Percentiles rank a stretch among this genome's conserved stretches.
Conservation (phyloP, 1,284 basidiomycete species). For the Heterobasidion parviporum region DNA sequence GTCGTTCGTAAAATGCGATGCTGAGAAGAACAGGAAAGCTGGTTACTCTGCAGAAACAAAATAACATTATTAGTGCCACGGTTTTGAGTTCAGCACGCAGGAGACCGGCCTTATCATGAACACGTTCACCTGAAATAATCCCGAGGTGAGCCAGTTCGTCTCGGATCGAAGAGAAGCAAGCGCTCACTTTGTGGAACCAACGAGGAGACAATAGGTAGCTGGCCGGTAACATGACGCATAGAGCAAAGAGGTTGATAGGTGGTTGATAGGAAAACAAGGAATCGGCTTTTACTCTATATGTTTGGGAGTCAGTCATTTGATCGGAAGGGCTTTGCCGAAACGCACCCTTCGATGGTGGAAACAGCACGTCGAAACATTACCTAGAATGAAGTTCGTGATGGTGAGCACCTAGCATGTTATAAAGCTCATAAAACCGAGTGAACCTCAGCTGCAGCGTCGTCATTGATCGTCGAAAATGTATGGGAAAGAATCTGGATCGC, state of each 20-base stretch:
- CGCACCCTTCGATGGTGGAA: slow-evolving; percentile 80
- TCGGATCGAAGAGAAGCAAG: not conserved
- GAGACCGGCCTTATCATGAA: slow-evolving; percentile 58
- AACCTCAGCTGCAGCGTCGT: slow-evolving; percentile 88
- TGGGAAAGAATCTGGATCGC: slow-evolving; percentile 76
- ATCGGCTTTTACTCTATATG: slow-evolving; percentile 71
- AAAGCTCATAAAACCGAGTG: slow-evolving; percentile 5
- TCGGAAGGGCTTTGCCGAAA: not conserved
- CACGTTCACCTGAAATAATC: slow-evolving; percentile 64
- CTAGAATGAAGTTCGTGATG: slow-evolving; percentile 26
- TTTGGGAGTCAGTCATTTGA: slow-evolving; percentile 16
- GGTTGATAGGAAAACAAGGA: slow-evolving; percentile 91
- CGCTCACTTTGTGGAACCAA: slow-evolving; percentile 77
- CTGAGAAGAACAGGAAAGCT: slow-evolving; percentile 80
- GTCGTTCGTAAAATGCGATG: slow-evolving; percentile 81
- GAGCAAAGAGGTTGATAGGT: slow-evolving; percentile 78
- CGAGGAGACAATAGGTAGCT: slow-evolving; percentile 70
- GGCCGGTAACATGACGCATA: slow-evolving; percentile 76
- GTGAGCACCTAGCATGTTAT: not conserved
- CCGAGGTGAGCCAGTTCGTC: not conserved
- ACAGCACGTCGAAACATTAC: slow-evolving; percentile 92
- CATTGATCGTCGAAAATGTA: slow-evolving; percentile 87
- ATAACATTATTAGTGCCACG: not conserved
- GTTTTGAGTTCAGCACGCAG: not conserved
- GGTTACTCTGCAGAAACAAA: slow-evolving; percentile 46